These are phyloP conservation scores for Sordariomycetes sp. DNA, from an alignment of 2,329 filamentous ascomycete genomes.

Conservation along the genomic window DNA sequence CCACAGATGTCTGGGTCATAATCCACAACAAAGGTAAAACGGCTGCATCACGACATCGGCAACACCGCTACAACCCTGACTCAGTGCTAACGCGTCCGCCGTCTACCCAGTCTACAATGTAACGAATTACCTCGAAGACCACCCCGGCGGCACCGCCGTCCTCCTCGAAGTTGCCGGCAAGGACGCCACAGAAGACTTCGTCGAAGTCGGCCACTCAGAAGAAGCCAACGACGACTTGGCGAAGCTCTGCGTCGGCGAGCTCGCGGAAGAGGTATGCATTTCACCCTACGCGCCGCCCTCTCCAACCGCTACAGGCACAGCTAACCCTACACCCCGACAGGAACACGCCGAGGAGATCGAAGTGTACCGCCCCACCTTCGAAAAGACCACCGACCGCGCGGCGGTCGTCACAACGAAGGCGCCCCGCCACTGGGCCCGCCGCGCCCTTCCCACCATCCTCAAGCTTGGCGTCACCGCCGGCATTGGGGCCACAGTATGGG, in stretches of 20 bases:
- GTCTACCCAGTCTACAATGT: conserved; percentile 42
- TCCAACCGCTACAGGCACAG: background rate
- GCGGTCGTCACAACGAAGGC: background rate
- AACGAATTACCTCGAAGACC: conserved; percentile 45
- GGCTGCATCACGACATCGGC: background rate
- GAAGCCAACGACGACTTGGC: conserved; percentile 33
- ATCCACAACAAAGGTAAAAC: conserved; percentile 44
- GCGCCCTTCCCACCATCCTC: background rate
- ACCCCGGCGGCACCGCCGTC: conserved; percentile 67
- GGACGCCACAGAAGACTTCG: conserved; percentile 70
- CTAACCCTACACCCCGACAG: background rate
- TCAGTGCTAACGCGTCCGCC: background rate
- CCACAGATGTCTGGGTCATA: conserved; percentile 40
- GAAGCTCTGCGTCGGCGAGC: conserved; percentile 22
- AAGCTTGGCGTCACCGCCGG: background rate
- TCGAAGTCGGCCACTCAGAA: conserved; percentile 76
- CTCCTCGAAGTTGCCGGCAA: conserved; percentile 68
- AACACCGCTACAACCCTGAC: too few relatives aligned
- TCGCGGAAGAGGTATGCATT: conserved; percentile 8
- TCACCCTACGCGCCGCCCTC: too few relatives aligned
- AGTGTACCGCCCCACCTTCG: background rate
- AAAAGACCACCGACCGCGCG: background rate
- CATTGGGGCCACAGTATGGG: background rate
- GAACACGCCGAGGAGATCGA: background rate
- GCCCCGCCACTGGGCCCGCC: background rate